phyloP scores from a whole-genome alignment of 2,329 filamentous ascomycete genomes.

The Sclerotinia subarctica region DNA sequence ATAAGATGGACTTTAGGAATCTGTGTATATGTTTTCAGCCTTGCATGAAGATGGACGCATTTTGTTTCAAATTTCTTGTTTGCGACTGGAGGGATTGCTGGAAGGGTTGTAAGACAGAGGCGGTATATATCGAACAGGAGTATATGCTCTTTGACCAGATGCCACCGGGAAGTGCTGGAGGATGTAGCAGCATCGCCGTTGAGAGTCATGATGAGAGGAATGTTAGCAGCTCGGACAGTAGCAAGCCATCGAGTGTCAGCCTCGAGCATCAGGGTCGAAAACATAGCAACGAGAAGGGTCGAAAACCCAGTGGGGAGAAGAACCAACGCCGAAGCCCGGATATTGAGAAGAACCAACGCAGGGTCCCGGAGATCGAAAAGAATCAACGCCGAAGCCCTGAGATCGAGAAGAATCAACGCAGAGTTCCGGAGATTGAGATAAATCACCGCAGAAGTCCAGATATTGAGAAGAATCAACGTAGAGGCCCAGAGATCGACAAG shows the following conservation, averaged over 20 bases:
- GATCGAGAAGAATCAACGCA: background rate
- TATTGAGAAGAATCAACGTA: background rate
- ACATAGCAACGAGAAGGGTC: conserved; percentile 16
- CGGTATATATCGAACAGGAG: conserved; percentile 70
- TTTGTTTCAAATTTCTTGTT: conserved; percentile 92
- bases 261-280: conserved; percentile 27
- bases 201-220: conserved; percentile 51
- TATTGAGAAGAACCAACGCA: too few relatives aligned
- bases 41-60: conserved; percentile 92
- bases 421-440: background rate
- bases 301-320: conserved; percentile 16
- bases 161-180: conserved; percentile 43
- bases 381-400: background rate
- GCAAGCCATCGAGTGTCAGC: conserved; percentile 47
- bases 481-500: too few relatives aligned
- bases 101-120: conserved; percentile 92
- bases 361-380: background rate
- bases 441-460: background rate
- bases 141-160: conserved; percentile 59
- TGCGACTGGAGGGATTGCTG: conserved; percentile 96
- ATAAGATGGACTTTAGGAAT: conserved; percentile 97
- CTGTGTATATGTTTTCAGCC: conserved; percentile 96
- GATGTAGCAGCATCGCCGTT: conserved; percentile 36
- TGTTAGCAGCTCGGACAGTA: conserved; percentile 64
- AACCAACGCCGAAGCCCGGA: conserved; percentile 7